Percentiles rank a stretch among this genome's conserved stretches.
Conservation (phyloP, 1,139 yeast species). For the Zygosaccharomyces pseudobailii region DNA sequence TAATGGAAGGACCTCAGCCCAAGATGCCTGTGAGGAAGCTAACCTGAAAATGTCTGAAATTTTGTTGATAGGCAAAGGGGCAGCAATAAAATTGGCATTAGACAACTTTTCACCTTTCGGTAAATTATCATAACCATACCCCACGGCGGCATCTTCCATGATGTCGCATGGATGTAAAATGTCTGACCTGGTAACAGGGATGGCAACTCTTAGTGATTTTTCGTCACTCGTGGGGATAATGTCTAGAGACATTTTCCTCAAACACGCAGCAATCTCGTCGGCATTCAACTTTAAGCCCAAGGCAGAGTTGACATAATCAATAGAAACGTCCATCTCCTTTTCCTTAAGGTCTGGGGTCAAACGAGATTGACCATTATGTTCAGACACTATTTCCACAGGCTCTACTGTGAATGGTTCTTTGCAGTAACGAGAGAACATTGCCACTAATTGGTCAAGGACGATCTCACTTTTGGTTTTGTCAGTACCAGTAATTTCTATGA, state of each 20-base stretch:
- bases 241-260: slow-evolving; percentile 74
- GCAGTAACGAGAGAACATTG: slow-evolving; percentile 92
- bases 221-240: slow-evolving; percentile 54
- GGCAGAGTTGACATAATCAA: slow-evolving; percentile 84
- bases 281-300: slow-evolving; percentile 72
- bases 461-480: slow-evolving; percentile 90
- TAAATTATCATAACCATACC: slow-evolving; percentile 89
- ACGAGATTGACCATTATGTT: slow-evolving; percentile 76
- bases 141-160: slow-evolving; percentile 98
- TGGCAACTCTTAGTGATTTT: slow-evolving; percentile 58
- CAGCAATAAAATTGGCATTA: slow-evolving; percentile 70
- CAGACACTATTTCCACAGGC: slow-evolving; percentile 80
- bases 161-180: slow-evolving; percentile 96
- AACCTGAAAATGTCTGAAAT: slow-evolving; percentile 84
- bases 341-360: slow-evolving; percentile 68
- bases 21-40: slow-evolving; percentile 93
- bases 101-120: slow-evolving; percentile 76
- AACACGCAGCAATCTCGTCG: slow-evolving; percentile 61
- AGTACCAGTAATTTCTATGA: slow-evolving; percentile 92
- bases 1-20: slow-evolving; percentile 93
- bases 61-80: slow-evolving; percentile 87
- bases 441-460: slow-evolving; percentile 85
- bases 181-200: slow-evolving; percentile 95
- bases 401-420: slow-evolving; percentile 74
- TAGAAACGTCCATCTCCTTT: slow-evolving; percentile 69